Evolutionary conservation across 2,329 filamentous ascomycete species (phyloP), one percentile per base, ranked within the genome.

Genomic region (Fusarium torulosum): DNA sequence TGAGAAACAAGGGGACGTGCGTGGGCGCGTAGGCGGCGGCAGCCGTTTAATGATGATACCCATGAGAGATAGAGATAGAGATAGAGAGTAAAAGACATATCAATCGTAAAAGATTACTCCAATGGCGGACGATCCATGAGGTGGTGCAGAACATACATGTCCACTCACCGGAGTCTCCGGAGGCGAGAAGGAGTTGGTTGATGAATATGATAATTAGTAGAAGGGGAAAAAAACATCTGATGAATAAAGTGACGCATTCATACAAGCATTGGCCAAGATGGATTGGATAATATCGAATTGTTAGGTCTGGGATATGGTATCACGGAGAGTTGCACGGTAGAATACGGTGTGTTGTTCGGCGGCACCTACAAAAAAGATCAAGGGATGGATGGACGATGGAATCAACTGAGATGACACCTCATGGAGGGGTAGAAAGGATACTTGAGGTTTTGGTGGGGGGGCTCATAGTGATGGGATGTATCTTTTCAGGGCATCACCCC

Each of bases 101-200:
- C 27, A 29, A 29, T 29, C 27, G 27, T 29, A 11, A 29, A 29
- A 29, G 27, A 6, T 13, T 29, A 29, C 27, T 29, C 27, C 10
- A 29, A 29, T 29, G 27, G 11, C 11, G 27, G 27, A 29, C 10
- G 44, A 42, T 50, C 31, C 29, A 41, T 29, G 27, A 29, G 27
- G 27, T 29, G 10, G 27, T 29, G 27, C 27, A 29, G 27, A 29
- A 29, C 25, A 59, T 54, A 45, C 38, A 59, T 54, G 56, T 46
- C 65, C 50, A 69, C 52, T 59, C 63, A 55, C 69, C 70, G 70
- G 59, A 53, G 62, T 47, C 54, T 67, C 70, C 70, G 70, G 67
- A 61, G 59, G 42, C 47, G 27, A 47, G 38, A 35, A 53, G 54
- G 33, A 19, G 29, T 31, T 55, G 47, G 45, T 21, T 35, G 29